phyloP scores from a whole-genome alignment of 2,329 filamentous ascomycete species.

The Aspergillus ustus region DNA sequence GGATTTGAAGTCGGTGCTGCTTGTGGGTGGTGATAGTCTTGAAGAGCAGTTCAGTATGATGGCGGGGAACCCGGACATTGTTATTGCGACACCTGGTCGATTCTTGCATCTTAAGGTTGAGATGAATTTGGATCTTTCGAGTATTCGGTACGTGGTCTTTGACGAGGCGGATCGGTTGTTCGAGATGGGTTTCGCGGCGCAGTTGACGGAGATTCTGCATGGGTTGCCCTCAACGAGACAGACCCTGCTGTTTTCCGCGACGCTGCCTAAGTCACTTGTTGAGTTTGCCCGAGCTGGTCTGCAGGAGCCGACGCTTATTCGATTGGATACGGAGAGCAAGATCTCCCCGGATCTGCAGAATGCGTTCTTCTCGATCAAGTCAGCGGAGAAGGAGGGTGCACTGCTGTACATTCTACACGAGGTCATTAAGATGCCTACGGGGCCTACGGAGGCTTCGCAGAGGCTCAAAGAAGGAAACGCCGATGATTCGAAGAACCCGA shows the following conservation, averaged over 20 bases:
- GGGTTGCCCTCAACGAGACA: slow-evolving; percentile 83
- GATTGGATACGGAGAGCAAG: slow-evolving; percentile 92
- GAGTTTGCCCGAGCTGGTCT: slow-evolving; percentile 94
- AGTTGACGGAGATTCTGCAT: slow-evolving; percentile 90
- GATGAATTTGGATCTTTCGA: slow-evolving; percentile 89
- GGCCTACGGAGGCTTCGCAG: slow-evolving; percentile 60
- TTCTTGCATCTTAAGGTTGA: slow-evolving; percentile 97
- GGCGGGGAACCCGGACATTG: slow-evolving; percentile 92
- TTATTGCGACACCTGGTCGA: slow-evolving; percentile 95
- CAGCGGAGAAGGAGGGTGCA: slow-evolving; percentile 90
- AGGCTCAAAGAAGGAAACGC: slow-evolving; percentile 52
- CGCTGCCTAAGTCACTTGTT: slow-evolving; percentile 88
- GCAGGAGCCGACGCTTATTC: slow-evolving; percentile 87
- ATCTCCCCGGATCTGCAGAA: slow-evolving; percentile 95
- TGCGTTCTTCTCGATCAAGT: slow-evolving; percentile 92
- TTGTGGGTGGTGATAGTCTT: slow-evolving; percentile 93
- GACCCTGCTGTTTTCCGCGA: slow-evolving; percentile 93
- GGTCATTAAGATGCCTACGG: slow-evolving; percentile 85
- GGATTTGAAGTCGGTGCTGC: slow-evolving; percentile 83
- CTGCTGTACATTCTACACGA: slow-evolving; percentile 87
- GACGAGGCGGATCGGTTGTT: slow-evolving; percentile 97
- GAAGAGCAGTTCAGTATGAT: slow-evolving; percentile 95
- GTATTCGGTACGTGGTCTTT: slow-evolving; percentile 92
- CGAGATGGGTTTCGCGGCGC: slow-evolving; percentile 96
- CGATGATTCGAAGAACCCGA: slow-evolving; percentile 49